Percentiles rank a stretch among this genome's conserved stretches.
These are phyloP conservation scores for Fagus sylvatica DNA, from an alignment of 306 rosid genomes.

Conservation along the genomic window DNA sequence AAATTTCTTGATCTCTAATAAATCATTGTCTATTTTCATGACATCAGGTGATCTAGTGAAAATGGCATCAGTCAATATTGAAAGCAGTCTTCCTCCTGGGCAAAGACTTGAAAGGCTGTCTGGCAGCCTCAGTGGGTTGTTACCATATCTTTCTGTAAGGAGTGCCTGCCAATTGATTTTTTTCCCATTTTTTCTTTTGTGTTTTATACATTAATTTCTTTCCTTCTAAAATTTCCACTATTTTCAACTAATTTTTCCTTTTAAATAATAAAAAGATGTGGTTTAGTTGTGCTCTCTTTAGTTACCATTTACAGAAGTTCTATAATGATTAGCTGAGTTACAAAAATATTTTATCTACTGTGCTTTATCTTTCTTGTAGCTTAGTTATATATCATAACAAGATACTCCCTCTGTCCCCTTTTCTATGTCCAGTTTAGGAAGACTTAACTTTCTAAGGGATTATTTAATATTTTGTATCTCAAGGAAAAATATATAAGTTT, in stretches of 20 bases:
- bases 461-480: too few species aligned
- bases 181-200: neutral
- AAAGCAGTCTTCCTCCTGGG: slow-evolving; percentile 53
- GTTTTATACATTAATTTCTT: neutral
- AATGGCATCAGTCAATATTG: slow-evolving; percentile 74
- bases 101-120: slow-evolving; percentile 52
- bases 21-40: slow-evolving; percentile 27
- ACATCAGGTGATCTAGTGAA: slow-evolving; percentile 78
- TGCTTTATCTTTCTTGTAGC: neutral
- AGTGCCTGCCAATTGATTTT: slow-evolving; percentile 12
- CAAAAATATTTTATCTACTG: neutral
- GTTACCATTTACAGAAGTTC: neutral
- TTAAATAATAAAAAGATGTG: too few species aligned
- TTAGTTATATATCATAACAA: neutral
- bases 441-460: too few species aligned
- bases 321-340: neutral
- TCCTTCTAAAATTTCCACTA: neutral
- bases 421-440: too few species aligned
- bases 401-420: neutral
- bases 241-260: neutral
- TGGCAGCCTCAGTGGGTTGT: slow-evolving; percentile 57
- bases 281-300: neutral
- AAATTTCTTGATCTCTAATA: neutral
- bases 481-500: too few species aligned
- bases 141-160: slow-evolving; percentile 82